phyloP scores from a whole-genome alignment of 2,329 filamentous ascomycete species.

The Aplosporella prunicola region DNA sequence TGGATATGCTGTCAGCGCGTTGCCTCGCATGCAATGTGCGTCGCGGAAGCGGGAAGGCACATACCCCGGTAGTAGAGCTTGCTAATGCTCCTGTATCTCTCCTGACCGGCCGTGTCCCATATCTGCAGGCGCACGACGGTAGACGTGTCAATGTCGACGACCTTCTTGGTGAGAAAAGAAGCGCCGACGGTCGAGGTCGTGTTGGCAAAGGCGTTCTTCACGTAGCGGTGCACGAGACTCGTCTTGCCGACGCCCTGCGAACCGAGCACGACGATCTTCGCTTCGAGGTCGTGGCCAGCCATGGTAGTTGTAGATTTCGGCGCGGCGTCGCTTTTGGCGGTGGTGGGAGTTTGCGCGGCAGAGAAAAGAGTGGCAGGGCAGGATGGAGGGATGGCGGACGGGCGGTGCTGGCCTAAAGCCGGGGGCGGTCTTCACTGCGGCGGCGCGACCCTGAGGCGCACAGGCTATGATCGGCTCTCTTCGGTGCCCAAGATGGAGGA shows the following conservation, averaged over 20 bases:
- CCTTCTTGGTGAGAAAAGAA: conserved; percentile 54
- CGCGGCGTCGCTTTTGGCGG: background rate
- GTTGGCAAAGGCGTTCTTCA: conserved; percentile 54
- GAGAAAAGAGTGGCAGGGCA: background rate
- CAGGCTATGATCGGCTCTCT: conserved; percentile 6
- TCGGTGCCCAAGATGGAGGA: background rate
- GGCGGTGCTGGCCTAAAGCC: background rate
- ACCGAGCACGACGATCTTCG: conserved; percentile 73
- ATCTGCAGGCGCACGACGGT: conserved; percentile 87
- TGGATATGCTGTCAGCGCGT: conserved; percentile 8
- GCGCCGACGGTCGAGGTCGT: conserved; percentile 42
- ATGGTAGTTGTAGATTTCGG: conserved; percentile 5
- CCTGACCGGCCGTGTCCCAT: conserved; percentile 94
- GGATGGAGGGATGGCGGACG: background rate
- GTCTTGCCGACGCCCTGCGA: conserved; percentile 71
- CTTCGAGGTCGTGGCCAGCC: conserved; percentile 51
- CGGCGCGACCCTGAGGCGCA: conserved; percentile 7
- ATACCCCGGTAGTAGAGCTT: conserved; percentile 77
- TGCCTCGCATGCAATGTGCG: background rate
- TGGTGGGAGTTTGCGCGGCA: background rate
- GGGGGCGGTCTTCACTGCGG: conserved; percentile 1
- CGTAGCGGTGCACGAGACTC: conserved; percentile 66
- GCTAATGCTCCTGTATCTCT: conserved; percentile 89
- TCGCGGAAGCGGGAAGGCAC: conserved; percentile 11
- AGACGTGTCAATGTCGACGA: conserved; percentile 69